Percentiles rank a stretch among this genome's conserved stretches.
These are phyloP conservation scores for Grigorovia transvaalensis DNA, from an alignment of 805 yeast genomes.

Conservation along the genomic window DNA sequence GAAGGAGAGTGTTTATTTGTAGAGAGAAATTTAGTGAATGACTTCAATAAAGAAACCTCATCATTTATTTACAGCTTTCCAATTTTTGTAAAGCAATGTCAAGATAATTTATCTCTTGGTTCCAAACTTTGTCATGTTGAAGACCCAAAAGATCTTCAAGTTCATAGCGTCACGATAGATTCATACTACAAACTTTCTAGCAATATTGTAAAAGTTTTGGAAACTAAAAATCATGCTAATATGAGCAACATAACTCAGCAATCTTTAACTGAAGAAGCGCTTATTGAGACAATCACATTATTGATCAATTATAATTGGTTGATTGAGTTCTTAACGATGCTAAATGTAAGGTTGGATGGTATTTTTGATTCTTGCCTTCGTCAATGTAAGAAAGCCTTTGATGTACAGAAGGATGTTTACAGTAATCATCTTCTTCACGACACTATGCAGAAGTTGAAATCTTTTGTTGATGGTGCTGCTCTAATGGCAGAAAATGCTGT, in stretches of 20 bases:
- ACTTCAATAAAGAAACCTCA: slow-evolving; percentile 32
- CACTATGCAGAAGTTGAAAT: slow-evolving; percentile 56
- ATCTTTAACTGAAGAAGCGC: slow-evolving; percentile 8
- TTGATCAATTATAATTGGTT: slow-evolving; percentile 47
- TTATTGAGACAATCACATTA: slow-evolving; percentile 36
- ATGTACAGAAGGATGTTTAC: slow-evolving; percentile 32
- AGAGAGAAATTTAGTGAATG: slow-evolving; percentile 26
- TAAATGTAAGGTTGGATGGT: slow-evolving; percentile 11
- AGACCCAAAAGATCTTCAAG: slow-evolving; percentile 2
- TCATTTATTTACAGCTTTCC: slow-evolving; percentile 40
- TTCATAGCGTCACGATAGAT: neutral
- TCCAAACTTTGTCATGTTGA: neutral
- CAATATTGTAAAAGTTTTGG: slow-evolving; percentile 1
- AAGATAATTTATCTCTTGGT: slow-evolving; percentile 28
- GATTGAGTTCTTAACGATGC: slow-evolving; percentile 30
- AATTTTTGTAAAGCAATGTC: slow-evolving; percentile 30
- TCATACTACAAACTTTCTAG: slow-evolving; percentile 2
- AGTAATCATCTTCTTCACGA: slow-evolving; percentile 39
- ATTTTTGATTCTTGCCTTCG: slow-evolving; percentile 15
- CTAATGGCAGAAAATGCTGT: slow-evolving; percentile 28
- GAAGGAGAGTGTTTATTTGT: slow-evolving; percentile 42
- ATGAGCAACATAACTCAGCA: neutral
- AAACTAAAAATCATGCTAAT: neutral
- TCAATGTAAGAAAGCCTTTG: slow-evolving; percentile 22
- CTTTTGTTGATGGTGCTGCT: slow-evolving; percentile 56